Evolutionary conservation across 176 grass and related monocot species (phyloP).

Genomic region (Aegilops sharonensis): DNA sequence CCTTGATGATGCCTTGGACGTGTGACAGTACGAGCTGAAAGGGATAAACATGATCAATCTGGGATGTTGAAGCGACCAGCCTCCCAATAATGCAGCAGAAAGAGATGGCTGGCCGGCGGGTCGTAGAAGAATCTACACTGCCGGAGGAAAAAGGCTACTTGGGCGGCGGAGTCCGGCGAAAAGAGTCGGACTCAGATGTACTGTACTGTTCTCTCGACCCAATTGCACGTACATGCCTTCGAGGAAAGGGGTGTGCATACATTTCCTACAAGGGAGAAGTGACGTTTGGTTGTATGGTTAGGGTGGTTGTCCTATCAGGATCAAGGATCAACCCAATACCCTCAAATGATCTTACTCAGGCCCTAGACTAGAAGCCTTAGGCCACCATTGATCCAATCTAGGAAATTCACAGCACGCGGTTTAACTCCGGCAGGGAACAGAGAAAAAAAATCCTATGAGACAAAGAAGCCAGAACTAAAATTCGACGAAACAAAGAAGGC

Average conservation of each 20-base stretch:
- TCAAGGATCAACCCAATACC: not conserved
- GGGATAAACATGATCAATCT: not conserved
- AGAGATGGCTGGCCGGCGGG: not conserved
- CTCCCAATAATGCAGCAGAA: not conserved
- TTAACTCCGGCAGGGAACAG: not conserved
- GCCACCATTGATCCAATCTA: not conserved
- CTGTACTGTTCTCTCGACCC: not conserved
- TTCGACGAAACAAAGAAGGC: not conserved
- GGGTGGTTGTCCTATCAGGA: constrained; percentile 18
- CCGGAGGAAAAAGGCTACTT: not conserved
- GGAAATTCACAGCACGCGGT: not conserved
- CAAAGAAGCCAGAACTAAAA: not conserved
- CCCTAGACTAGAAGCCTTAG: not conserved
- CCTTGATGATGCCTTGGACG: not conserved
- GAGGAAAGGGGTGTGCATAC: not conserved
- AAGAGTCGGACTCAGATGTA: not conserved
- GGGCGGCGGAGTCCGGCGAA: not conserved
- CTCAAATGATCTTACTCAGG: not conserved
- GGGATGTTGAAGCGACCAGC: not conserved
- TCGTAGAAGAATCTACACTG: not conserved
- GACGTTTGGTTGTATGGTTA: not conserved
- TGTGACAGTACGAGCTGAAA: not conserved
- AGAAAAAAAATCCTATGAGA: not conserved
- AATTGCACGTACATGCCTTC: not conserved
- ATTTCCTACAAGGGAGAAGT: not conserved